Evolutionary conservation across 2,329 filamentous ascomycete species (phyloP).

Genomic region (Claviceps sp.): DNA sequence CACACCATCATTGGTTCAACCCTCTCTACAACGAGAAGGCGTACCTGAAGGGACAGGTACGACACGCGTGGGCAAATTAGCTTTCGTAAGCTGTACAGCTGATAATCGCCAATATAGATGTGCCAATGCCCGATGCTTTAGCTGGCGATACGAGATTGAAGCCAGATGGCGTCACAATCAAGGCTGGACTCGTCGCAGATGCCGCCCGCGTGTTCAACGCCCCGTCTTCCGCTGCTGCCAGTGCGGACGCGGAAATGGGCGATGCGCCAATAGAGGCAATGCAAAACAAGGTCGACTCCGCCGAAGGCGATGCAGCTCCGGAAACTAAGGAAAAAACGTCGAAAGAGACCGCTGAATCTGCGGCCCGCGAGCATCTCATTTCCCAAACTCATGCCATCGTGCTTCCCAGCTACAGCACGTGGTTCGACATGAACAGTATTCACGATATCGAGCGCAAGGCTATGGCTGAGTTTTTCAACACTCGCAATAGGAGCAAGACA

Average conservation of each 20-base stretch:
- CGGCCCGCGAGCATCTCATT: slow-evolving; percentile 82
- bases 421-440: slow-evolving; percentile 96
- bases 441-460: slow-evolving; percentile 89
- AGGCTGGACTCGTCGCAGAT: slow-evolving; percentile 41
- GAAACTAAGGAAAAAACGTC: slow-evolving; percentile 49
- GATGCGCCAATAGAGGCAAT: slow-evolving; percentile 40
- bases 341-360: slow-evolving; percentile 70
- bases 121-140: slow-evolving; percentile 46
- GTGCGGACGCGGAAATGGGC: slow-evolving; percentile 71
- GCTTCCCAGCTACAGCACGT: slow-evolving; percentile 91
- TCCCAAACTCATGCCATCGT: slow-evolving; percentile 93
- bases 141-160: slow-evolving; percentile 37
- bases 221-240: slow-evolving; percentile 40
- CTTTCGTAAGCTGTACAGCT: background rate
- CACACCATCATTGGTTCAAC: slow-evolving; percentile 43
- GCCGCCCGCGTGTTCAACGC: slow-evolving; percentile 56
- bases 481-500: slow-evolving; percentile 94
- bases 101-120: slow-evolving; percentile 29
- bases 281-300: slow-evolving; percentile 32
- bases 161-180: slow-evolving; percentile 47
- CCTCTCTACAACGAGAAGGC: slow-evolving; percentile 33
- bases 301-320: slow-evolving; percentile 34
- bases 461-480: slow-evolving; percentile 97
- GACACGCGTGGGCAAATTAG: background rate
- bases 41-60: slow-evolving; percentile 34